Conservation (phyloP, 2,329 filamentous ascomycete genomes). For the Atkinsonella texensis region DNA sequence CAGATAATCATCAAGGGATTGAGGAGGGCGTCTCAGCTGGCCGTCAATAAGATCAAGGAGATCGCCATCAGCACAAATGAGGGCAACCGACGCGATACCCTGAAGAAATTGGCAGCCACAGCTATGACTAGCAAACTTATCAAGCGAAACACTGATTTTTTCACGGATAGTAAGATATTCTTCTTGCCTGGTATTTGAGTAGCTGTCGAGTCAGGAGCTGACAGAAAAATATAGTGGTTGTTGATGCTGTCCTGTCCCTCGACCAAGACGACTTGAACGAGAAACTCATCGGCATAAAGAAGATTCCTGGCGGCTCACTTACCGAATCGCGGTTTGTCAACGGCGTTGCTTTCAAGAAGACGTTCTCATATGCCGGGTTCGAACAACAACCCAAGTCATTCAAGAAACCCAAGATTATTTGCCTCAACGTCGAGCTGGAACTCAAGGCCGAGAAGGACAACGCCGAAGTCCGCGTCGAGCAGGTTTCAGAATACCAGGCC, state of each 20-base stretch:
- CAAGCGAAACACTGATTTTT: constrained; percentile 92
- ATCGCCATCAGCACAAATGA: constrained; percentile 81
- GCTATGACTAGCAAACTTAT: constrained; percentile 99
- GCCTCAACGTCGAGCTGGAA: constrained; percentile 94
- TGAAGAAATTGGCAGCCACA: constrained; percentile 80
- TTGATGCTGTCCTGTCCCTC: constrained; percentile 87
- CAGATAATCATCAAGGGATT: constrained; percentile 97
- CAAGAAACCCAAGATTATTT: constrained; percentile 89
- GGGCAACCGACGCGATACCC: constrained; percentile 72
- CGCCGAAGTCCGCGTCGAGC: constrained; percentile 92
- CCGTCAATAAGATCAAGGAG: constrained; percentile 98
- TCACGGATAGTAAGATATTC: constrained; percentile 71
- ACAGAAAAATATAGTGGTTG: constrained; percentile 58
- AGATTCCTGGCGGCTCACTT: constrained; percentile 89
- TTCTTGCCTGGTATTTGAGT: neutral
- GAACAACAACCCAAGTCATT: constrained; percentile 98
- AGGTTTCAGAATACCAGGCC: constrained; percentile 97
- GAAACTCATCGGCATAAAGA: constrained; percentile 96
- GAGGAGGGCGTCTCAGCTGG: constrained; percentile 75
- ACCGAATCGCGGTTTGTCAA: constrained; percentile 96
- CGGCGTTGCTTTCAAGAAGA: constrained; percentile 99
- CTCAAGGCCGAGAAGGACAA: constrained; percentile 99
- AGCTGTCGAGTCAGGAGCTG: constrained; percentile 12
- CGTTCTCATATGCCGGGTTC: constrained; percentile 96
- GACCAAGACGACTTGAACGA: constrained; percentile 97